A percentile compares a stretch with the other conserved stretches of the same genome.
Evolutionary conservation across 2,329 filamentous ascomycete species (phyloP).

Genomic region (Aureobasidium pullulans): DNA sequence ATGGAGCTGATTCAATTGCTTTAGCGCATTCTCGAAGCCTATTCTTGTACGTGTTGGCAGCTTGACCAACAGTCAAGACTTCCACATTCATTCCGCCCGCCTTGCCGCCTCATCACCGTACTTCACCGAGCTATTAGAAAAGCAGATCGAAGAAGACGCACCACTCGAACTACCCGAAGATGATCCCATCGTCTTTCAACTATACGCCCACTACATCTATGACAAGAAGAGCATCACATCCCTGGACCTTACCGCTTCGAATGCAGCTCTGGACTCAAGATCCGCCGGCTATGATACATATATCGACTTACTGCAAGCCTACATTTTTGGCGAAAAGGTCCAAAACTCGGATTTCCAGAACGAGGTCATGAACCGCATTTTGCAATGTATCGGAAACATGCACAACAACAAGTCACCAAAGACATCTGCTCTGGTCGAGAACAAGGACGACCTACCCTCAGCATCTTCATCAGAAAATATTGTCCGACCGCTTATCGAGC

Average conservation of each 20-base stretch:
- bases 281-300: constrained; percentile 10
- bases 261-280: background rate
- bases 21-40: constrained; percentile 8
- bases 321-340: constrained; percentile 14
- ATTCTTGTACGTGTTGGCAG: constrained; percentile 10
- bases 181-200: constrained; percentile 10
- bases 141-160: background rate
- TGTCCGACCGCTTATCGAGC: constrained; percentile 7
- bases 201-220: constrained; percentile 13
- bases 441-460: background rate
- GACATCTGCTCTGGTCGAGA: background rate
- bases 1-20: background rate
- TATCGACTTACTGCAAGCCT: constrained; percentile 11
- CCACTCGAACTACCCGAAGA: constrained; percentile 8
- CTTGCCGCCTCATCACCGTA: constrained; percentile 5
- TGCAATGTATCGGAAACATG: constrained; percentile 11
- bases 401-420: constrained; percentile 6
- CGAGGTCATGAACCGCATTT: constrained; percentile 12
- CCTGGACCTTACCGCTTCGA: background rate
- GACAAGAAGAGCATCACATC: constrained; percentile 7
- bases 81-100: constrained; percentile 7
- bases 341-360: constrained; percentile 13
- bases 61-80: constrained; percentile 9
- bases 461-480: constrained; percentile 8
- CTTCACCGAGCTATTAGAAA: constrained; percentile 4